These are phyloP conservation scores for Phytophthora pinifolia DNA, from an alignment of 352 stramenopile species.

Conservation along the genomic window DNA sequence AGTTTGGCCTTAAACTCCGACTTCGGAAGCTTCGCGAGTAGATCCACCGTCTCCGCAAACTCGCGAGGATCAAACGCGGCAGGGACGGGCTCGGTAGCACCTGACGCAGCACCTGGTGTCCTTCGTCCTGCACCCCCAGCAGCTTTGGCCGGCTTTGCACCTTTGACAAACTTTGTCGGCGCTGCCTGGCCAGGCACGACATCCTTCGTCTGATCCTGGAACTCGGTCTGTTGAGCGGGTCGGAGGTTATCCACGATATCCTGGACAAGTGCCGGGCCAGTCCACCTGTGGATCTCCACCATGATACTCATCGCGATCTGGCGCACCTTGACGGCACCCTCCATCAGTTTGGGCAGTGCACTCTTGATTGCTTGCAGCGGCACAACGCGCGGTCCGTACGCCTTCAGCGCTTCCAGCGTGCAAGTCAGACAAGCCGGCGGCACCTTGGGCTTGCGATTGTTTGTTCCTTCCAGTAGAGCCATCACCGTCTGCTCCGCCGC, in stretches of 20 bases:
- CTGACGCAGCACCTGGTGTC: slow-evolving; percentile 8
- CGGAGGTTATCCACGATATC: slow-evolving; percentile 82
- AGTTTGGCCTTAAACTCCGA: slow-evolving; percentile 83
- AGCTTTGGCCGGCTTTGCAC: slow-evolving; percentile 42
- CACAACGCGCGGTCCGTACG: slow-evolving; percentile 76
- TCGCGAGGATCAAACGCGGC: slow-evolving; percentile 73
- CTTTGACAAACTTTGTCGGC: slow-evolving; percentile 70
- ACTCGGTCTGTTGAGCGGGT: slow-evolving; percentile 84
- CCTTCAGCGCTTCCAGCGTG: slow-evolving; percentile 73
- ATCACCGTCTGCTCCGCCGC: slow-evolving; percentile 74
- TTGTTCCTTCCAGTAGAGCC: slow-evolving; percentile 79
- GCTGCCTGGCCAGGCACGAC: slow-evolving; percentile 60
- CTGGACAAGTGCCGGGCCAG: slow-evolving; percentile 66
- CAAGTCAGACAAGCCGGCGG: slow-evolving; percentile 68
- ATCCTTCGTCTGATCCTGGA: slow-evolving; percentile 77
- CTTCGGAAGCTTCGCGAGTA: slow-evolving; percentile 76
- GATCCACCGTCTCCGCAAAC: slow-evolving; percentile 84
- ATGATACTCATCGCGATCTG: slow-evolving; percentile 79
- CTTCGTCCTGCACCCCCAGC: slow-evolving; percentile 15
- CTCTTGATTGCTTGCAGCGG: slow-evolving; percentile 71
- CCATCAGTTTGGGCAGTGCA: slow-evolving; percentile 65
- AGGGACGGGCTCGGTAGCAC: slow-evolving; percentile 9
- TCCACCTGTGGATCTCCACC: slow-evolving; percentile 83
- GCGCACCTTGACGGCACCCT: slow-evolving; percentile 84
- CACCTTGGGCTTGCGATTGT: slow-evolving; percentile 88